Evolutionary conservation across 2,329 filamentous ascomycete species (phyloP).

Genomic region (Plectosphaerella cucumerina): DNA sequence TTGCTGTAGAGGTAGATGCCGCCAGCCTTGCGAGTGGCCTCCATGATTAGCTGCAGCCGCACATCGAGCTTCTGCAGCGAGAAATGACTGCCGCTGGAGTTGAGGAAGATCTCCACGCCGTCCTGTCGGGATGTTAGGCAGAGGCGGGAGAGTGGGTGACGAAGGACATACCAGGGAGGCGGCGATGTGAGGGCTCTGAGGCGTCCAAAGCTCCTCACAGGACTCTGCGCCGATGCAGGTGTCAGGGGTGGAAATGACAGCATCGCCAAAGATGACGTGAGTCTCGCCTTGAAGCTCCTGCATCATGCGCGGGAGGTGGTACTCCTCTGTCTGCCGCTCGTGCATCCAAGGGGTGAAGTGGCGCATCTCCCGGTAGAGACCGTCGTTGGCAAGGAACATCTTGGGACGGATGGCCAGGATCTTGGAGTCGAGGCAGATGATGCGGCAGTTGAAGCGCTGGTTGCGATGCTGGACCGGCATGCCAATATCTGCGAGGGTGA

Average conservation of each 20-base stretch:
- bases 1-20: conserved; percentile 55
- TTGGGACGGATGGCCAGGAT: conserved; percentile 61
- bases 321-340: conserved; percentile 57
- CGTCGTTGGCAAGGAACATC: conserved; percentile 60
- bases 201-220: conserved; percentile 65
- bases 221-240: conserved; percentile 55
- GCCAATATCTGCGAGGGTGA: conserved; percentile 41
- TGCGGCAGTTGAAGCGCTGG: conserved; percentile 31
- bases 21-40: conserved; percentile 51
- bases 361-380: conserved; percentile 55
- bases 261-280: conserved; percentile 64
- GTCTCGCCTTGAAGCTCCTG: conserved; percentile 42
- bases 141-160: neutral
- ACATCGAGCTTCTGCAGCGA: conserved; percentile 56
- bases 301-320: conserved; percentile 57
- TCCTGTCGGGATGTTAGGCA: conserved; percentile 24
- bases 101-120: conserved; percentile 69
- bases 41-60: conserved; percentile 58
- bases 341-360: conserved; percentile 63
- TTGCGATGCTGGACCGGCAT: conserved; percentile 54
- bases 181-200: conserved; percentile 29
- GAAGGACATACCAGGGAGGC: conserved; percentile 15
- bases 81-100: conserved; percentile 65
- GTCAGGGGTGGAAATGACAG: conserved; percentile 54
- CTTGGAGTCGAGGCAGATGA: conserved; percentile 52